These are phyloP conservation scores for Nadsonia fulvescens DNA, from an alignment of 805 yeast genomes.

Conservation along the genomic window DNA sequence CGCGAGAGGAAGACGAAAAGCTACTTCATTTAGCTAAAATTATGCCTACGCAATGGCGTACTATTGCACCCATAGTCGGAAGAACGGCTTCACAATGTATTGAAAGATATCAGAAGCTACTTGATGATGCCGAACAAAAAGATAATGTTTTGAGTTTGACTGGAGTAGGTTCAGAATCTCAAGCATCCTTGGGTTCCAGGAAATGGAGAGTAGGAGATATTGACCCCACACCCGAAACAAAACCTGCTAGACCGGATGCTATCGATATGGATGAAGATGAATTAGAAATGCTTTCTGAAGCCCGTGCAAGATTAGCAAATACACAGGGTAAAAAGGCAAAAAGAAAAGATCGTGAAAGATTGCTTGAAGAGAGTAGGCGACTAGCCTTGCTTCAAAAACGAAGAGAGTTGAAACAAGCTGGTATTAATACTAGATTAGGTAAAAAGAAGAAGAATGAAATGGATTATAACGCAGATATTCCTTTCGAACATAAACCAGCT, in stretches of 20 bases:
- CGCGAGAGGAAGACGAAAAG: constrained; percentile 56
- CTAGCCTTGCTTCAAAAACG: constrained; percentile 63
- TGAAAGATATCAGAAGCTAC: constrained; percentile 60
- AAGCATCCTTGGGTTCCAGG: constrained; percentile 22
- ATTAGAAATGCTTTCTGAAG: constrained; percentile 84
- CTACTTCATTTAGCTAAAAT: constrained; percentile 46
- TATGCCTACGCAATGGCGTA: constrained; percentile 88
- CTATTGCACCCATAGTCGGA: constrained; percentile 65
- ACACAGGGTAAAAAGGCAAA: constrained; percentile 93
- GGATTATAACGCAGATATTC: constrained; percentile 72
- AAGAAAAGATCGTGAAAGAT: constrained; percentile 68
- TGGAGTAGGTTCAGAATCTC: constrained; percentile 24
- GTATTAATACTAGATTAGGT: constrained; percentile 12
- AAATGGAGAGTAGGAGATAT: constrained; percentile 31
- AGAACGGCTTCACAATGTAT: constrained; percentile 77
- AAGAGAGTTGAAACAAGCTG: constrained; percentile 16
- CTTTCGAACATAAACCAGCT: constrained; percentile 54
- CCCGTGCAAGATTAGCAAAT: constrained; percentile 75
- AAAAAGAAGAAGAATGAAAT: constrained; percentile 42
- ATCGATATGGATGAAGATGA: constrained; percentile 75
- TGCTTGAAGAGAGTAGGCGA: constrained; percentile 61
- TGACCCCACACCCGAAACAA: constrained; percentile 58
- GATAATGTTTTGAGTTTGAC: constrained; percentile 20
- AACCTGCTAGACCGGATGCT: constrained; percentile 67
- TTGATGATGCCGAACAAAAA: constrained; percentile 21